phyloP scores from a whole-genome alignment of 2,329 filamentous ascomycete genomes.

The Dactylonectria estremocensis region DNA sequence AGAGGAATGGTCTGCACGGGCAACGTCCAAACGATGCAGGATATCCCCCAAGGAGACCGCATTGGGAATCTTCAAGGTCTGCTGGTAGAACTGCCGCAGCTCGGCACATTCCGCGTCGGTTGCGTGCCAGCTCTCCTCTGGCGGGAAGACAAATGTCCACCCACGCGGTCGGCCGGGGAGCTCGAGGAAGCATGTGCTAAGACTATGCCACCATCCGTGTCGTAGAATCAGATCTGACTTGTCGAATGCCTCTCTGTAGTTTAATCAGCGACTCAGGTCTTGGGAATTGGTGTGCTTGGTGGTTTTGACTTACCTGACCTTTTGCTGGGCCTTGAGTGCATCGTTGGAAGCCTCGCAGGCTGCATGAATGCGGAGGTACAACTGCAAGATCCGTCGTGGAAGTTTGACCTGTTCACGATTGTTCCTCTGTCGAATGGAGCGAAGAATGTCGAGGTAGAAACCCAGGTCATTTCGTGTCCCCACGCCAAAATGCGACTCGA shows the following conservation, averaged over 20 bases:
- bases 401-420: constrained; percentile 32
- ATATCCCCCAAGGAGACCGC: constrained; percentile 34
- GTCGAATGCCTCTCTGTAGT: constrained; percentile 28
- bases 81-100: constrained; percentile 38
- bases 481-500: constrained; percentile 33
- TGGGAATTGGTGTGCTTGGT: background rate
- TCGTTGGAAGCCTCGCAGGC: constrained; percentile 38
- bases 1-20: too few species aligned
- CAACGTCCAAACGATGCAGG: constrained; percentile 20
- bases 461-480: constrained; percentile 36
- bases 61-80: constrained; percentile 33
- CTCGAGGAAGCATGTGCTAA: constrained; percentile 31
- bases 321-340: constrained; percentile 19
- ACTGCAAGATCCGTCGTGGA: constrained; percentile 40
- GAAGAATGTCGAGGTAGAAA: constrained; percentile 43
- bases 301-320: constrained; percentile 35
- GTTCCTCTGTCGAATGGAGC: constrained; percentile 31
- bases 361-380: constrained; percentile 45
- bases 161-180: background rate
- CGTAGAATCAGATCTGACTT: constrained; percentile 26
- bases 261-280: background rate
- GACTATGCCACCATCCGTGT: background rate
- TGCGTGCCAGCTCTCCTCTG: constrained; percentile 39
- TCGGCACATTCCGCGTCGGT: constrained; percentile 41
- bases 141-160: constrained; percentile 39